A percentile compares a stretch with the other conserved stretches of the same genome.
Conservation (phyloP, 306 rosid genomes). For the Parietaria judaica region DNA sequence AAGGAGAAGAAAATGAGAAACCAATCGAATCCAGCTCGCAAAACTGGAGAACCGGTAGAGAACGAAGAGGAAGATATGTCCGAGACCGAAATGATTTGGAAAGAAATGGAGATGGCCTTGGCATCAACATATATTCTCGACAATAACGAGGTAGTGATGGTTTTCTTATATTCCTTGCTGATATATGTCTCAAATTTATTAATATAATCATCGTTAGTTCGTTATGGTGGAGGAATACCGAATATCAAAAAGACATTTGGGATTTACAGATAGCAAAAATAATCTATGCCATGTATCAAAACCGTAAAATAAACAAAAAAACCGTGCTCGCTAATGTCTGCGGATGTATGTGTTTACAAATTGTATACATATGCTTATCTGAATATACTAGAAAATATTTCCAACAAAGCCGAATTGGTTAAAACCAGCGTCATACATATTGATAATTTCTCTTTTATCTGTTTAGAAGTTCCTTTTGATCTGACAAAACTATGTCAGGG, state of each 20-base stretch:
- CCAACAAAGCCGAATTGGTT: not conserved
- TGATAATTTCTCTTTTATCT: not conserved
- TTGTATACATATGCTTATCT: not conserved
- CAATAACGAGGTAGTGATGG: constrained; percentile 40
- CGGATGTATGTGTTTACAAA: not conserved
- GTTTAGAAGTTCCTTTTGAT: constrained; percentile 20
- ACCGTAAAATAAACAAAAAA: too few species aligned
- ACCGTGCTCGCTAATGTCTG: not conserved
- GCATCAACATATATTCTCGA: constrained; percentile 64
- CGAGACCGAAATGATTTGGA: constrained; percentile 70
- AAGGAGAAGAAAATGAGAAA: constrained; percentile 26
- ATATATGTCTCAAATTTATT: not conserved
- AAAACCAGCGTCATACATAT: not conserved
- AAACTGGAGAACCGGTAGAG: constrained; percentile 18
- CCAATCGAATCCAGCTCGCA: constrained; percentile 18
- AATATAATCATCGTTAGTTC: too few species aligned
- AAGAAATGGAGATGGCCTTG: constrained; percentile 69
- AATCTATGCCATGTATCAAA: too few species aligned
- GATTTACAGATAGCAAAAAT: too few species aligned
- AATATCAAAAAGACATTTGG: too few species aligned
- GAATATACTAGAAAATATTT: not conserved
- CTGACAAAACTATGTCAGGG: constrained; percentile 38
- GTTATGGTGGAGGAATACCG: too few species aligned
- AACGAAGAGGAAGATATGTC: constrained; percentile 46
- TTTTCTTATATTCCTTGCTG: not conserved